Evolutionary conservation across 257 asterid genomes (phyloP).

Genomic region (Solanum corneliomulleri): DNA sequence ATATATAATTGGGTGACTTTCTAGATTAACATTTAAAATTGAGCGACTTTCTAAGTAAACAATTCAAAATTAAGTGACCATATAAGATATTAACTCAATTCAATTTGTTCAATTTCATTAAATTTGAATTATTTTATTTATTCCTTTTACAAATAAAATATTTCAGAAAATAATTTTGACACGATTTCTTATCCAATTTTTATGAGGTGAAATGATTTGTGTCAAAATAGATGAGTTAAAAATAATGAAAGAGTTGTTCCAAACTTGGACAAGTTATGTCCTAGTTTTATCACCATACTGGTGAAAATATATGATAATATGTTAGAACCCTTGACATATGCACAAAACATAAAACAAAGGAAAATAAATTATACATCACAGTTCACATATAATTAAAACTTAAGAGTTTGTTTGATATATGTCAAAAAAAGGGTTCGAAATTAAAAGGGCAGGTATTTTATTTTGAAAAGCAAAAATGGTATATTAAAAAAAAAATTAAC

Average conservation of each 20-base stretch:
- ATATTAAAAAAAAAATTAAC: too few relatives aligned
- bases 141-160: too few relatives aligned
- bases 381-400: not conserved
- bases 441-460: rapidly evolving
- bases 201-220: not conserved
- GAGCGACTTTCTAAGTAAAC: too few relatives aligned
- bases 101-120: not conserved
- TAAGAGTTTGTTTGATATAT: not conserved
- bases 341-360: not conserved
- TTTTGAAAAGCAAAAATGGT: too few relatives aligned
- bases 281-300: not conserved
- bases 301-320: not conserved
- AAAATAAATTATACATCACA: not conserved
- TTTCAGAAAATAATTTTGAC: not conserved
- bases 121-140: too few relatives aligned
- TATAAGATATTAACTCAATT: too few relatives aligned
- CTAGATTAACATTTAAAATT: too few relatives aligned
- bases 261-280: not conserved
- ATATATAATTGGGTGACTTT: too few relatives aligned
- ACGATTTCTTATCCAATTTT: not conserved
- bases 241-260: not conserved
- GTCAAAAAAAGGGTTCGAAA: too few relatives aligned
- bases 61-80: too few relatives aligned
- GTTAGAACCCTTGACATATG: not conserved
- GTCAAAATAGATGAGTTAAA: not conserved